Percentiles rank a stretch among this genome's conserved stretches.
These are phyloP conservation scores for Verticillium tricorpus DNA, from an alignment of 2,329 filamentous ascomycete species.

Conservation along the genomic window DNA sequence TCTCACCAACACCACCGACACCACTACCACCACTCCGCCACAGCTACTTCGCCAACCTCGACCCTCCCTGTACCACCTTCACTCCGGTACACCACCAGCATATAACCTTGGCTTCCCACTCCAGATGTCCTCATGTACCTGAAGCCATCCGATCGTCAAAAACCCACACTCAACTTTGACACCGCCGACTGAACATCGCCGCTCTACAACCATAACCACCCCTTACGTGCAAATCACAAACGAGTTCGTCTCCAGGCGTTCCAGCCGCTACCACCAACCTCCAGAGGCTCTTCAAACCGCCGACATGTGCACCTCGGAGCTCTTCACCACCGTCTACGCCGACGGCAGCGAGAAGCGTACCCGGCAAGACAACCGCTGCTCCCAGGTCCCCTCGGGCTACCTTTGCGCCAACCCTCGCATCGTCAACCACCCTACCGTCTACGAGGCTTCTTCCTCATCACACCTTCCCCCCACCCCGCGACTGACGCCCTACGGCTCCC, in stretches of 20 bases:
- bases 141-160: not conserved
- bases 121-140: constrained; percentile 1
- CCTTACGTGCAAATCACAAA: not conserved
- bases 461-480: constrained; percentile 24
- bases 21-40: not conserved
- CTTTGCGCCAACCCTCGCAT: constrained; percentile 36
- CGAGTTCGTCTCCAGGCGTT: not conserved
- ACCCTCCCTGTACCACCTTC: not conserved
- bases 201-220: not conserved
- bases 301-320: constrained; percentile 47
- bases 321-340: constrained; percentile 42
- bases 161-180: constrained; percentile 1
- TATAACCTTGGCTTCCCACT: not conserved
- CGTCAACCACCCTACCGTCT: constrained; percentile 35
- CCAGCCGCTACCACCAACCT: not conserved
- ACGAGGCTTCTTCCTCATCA: constrained; percentile 22
- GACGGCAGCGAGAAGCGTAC: constrained; percentile 33
- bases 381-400: constrained; percentile 30
- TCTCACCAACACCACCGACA: not conserved
- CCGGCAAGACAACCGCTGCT: constrained; percentile 31
- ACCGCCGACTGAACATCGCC: not conserved
- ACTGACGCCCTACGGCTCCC: constrained; percentile 25
- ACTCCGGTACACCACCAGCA: not conserved
- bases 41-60: not conserved
- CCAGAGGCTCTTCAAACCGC: constrained; percentile 7